These are phyloP conservation scores for Talaromyces albobiverticillius DNA, from an alignment of 2,329 filamentous ascomycete genomes.

Conservation along the genomic window DNA sequence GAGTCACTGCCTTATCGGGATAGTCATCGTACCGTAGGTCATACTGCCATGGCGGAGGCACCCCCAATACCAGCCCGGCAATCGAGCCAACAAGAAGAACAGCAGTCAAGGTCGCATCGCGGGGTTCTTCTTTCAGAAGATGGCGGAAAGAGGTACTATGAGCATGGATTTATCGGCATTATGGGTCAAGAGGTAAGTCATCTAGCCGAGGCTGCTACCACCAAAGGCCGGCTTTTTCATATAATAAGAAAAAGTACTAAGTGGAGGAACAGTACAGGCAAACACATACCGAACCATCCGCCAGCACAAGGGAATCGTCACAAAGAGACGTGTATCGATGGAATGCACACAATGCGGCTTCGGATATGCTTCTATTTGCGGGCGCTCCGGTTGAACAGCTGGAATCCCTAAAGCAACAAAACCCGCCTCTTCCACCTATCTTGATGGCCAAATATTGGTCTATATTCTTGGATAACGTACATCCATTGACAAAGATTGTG, in stretches of 20 bases:
- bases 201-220: not conserved
- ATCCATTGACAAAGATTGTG: constrained; percentile 1
- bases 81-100: not conserved
- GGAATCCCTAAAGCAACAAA: not conserved
- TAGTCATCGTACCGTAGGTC: no score
- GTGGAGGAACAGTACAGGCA: not conserved
- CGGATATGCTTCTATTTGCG: not conserved
- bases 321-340: not conserved
- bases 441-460: not conserved
- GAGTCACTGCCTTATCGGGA: no score
- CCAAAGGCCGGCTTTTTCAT: no score
- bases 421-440: not conserved
- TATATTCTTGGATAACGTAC: constrained; percentile 1
- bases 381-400: not conserved
- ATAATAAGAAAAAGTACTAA: no score
- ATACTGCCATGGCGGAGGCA: no score
- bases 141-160: constrained; percentile 3
- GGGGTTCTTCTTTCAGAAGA: not conserved
- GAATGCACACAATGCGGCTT: not conserved
- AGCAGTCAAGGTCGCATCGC: not conserved
- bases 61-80: not conserved
- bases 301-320: not conserved
- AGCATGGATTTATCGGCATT: constrained; percentile 5
- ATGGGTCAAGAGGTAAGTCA: constrained; percentile 6
- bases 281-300: not conserved